Base-by-base conservation (phyloP, 305 asterid species). In the Andrographis paniculata region DNA sequence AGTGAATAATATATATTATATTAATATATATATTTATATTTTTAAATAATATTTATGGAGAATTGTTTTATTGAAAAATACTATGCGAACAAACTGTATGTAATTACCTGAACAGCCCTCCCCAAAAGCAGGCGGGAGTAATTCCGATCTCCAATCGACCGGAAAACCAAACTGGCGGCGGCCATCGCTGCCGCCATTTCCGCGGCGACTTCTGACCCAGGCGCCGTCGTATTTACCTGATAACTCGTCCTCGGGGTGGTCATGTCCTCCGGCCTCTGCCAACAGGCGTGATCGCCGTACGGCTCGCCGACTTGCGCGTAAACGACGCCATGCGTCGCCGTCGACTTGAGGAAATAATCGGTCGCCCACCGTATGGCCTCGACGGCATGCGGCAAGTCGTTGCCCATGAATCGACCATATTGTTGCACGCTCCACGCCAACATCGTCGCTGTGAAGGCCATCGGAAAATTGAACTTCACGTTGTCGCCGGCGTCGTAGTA, bases 221-320 rank as follows among this genome's bases (percentile, higher is more conserved):
- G 93, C 12, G 68, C 47, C 0, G 42, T 42, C 14, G 50, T 52
- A 22, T 43, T 72, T 4, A 84, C 70, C 0, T 39, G 48, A 14
- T 71, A 80, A 39, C 66, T 75, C 0, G 73, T 67, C 30, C 93
- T 63, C 17, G 86, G 79, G 5, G 93, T 84, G 52, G 76, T 75
- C 86, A 84, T 78, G 19, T 78, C 93, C 37, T 78, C 87, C 0
- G 93, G 84, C 56, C 86, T 61, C 55, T 80, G 67, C 89, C 93
- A 84, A 27, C 95, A 84, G 1, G 42, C 65, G 56, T 84, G 93
- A 35, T 84, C 89, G 33, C 58, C 62, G 7, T 21, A 22, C 22
- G 84, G 88, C 40, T 74, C 86, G 7, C 84, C 95, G 7, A 84
- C 84, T 67, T 74, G 73, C 11, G 65, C 68, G 4, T 18, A 65